Evolutionary conservation across 352 stramenopile genomes (phyloP), one percentile per base, ranked within the genome.

Genomic region (Pythium rishiriense): DNA sequence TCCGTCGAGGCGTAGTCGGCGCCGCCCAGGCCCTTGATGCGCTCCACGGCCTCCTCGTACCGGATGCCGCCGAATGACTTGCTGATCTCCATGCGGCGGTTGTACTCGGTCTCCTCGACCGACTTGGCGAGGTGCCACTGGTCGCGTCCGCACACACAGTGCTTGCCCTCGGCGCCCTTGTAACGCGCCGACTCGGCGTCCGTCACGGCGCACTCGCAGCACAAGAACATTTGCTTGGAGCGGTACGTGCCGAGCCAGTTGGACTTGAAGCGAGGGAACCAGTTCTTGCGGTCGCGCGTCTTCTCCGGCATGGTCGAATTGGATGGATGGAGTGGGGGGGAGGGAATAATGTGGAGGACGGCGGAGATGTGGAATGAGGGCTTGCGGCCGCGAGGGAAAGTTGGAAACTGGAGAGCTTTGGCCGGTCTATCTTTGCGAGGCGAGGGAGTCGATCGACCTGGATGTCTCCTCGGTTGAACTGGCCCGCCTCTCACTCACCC

Each of bases 251-350:
- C 86, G n/a, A 93, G 71, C 81, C 84, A 91, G 50, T 92, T 94
- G 43, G 84, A 93, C 66, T 94, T 94, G 74, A 94, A 94, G 53
- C 86, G 86, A 29, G 86, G 86, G 66, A 94, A 94, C 86, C 86
- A 94, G 58, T 75, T 87, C 70, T 91, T 91, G 70, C 84, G 84
- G 65, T 94, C 86, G 64, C 86, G 82, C 22, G 86, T 94, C 76
- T 94, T 94, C 73, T 94, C 86, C 12, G 86, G 86, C 33, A 67
- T 67, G 51, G n/a, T 59, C 12, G 11, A 25, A 49, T 48, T 42
- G 6, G 26, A 39, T 37, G 8, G 1, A n/a, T 22, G 10, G 26
- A 17, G 46, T 4, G n/a, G n/a, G n/a, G n/a, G n/a, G n/a, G n/a
- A n/a, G n/a, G n/a, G n/a, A n/a, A n/a, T 47, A 5, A 22, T 24